Base-by-base conservation (phyloP, 768 basidiomycete species). In the Trametes cinnabarina region DNA sequence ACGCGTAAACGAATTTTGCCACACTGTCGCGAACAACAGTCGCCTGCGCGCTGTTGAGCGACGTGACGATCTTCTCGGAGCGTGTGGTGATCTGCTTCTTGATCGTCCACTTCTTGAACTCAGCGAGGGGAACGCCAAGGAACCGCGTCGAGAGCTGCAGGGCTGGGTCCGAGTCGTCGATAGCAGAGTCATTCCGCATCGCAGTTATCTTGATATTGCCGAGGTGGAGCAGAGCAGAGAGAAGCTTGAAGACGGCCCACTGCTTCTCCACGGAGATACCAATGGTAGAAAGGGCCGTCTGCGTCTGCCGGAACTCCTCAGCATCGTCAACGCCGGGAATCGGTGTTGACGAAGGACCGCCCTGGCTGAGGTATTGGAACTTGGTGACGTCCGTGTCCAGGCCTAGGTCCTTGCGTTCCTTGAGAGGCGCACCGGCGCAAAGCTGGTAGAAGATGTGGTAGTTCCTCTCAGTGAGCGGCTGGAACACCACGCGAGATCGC, bases 371-470 rank as follows among this genome's bases (percentile, higher is more conserved):
- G 69, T 91, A 98, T 62, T 88, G 82, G 74, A 98, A 99, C 71
- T 93, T 90, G 54, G 83, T 83, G 57, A 92, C 79, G 68, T 95
- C 91, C 19, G 80, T 78, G 65, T 95, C 92, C 35, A 99, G 80
- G 5, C 94, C 95, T 43, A 98, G 84, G 66, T 95, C 93, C 73
- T 96, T 96, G 40, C 93, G 86, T 69, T 99, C 97, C 72, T 96
- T 96, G 22, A 90, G 77, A 2, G 97, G 95, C 10, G 93, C 94
- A 47, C 97, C 97, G 0, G 95, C 91, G 65, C 96, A 94, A n/a
- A 99, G 79, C 71, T 99, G 97, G 75, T 99, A 98, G 80, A 99
- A 99, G 66, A 99, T 98, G 73, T 99, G 97, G 74, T 98, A 99
- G 74, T 99, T 99, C 58, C 97, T 87, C 73, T 99, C 97, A 42